phyloP scores from a whole-genome alignment of 108 stramenopile species.

The Nannochloropsis gaditana region DNA sequence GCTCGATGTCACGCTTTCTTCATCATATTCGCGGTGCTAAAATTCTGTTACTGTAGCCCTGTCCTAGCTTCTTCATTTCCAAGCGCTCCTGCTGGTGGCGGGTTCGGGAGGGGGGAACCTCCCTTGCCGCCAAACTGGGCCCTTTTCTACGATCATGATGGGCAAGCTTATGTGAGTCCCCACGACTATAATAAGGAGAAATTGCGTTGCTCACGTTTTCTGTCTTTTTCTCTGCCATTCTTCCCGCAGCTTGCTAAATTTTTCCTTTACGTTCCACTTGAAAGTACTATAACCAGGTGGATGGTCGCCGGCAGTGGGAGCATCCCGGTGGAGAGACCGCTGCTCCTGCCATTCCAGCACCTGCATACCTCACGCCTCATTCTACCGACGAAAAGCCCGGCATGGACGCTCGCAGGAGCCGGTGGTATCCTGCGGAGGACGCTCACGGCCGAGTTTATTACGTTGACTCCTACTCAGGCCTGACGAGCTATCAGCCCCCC shows the following conservation, averaged over 20 bases:
- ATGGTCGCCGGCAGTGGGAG: not conserved
- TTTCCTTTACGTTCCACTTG: not conserved
- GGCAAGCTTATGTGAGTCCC: not conserved
- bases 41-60: not conserved
- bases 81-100: not conserved
- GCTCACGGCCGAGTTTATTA: not conserved
- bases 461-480: not conserved
- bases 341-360: not conserved
- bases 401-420: not conserved
- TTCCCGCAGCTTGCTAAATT: not conserved
- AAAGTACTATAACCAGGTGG: not conserved
- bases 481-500: not conserved
- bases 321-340: not conserved
- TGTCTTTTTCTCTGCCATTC: not conserved
- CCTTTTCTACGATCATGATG: conserved; percentile 3
- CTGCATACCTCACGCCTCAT: not conserved
- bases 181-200: not conserved
- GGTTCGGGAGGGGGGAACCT: not conserved
- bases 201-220: not conserved
- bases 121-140: not conserved
- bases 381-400: not conserved
- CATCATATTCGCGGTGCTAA: not conserved
- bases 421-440: not conserved
- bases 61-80: not conserved
- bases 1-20: not conserved